These are phyloP conservation scores for Leptomonas pyrrhocoris DNA, from an alignment of 208 protist genomes.

Conservation along the genomic window DNA sequence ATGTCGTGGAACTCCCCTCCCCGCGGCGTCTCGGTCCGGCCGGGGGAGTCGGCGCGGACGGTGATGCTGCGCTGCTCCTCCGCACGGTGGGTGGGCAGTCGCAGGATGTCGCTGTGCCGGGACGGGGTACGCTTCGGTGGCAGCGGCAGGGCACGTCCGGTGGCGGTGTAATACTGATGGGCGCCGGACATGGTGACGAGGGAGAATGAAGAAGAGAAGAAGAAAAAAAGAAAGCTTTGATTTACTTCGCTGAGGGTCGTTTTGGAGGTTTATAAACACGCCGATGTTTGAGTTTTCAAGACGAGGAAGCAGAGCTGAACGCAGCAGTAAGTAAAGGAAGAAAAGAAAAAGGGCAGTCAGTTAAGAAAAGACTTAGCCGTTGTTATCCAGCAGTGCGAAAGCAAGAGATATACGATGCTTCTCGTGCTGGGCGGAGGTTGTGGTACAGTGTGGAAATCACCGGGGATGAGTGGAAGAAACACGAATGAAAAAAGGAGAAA, in stretches of 20 bases:
- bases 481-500: not conserved
- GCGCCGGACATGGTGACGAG: slow-evolving; percentile 44
- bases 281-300: too few species aligned
- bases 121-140: slow-evolving; percentile 58
- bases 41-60: slow-evolving; percentile 9
- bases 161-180: slow-evolving; percentile 48
- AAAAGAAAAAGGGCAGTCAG: too few species aligned
- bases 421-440: too few species aligned
- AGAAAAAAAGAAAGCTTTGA: not conserved
- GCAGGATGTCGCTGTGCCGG: slow-evolving; percentile 51
- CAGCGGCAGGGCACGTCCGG: slow-evolving; percentile 54
- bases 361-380: too few species aligned
- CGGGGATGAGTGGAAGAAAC: too few species aligned
- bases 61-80: slow-evolving; percentile 26
- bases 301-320: too few species aligned
- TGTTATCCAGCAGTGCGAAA: too few species aligned
- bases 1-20: slow-evolving; percentile 19
- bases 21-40: slow-evolving; percentile 14
- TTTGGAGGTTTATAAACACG: too few species aligned
- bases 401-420: too few species aligned
- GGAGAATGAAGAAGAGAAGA: slow-evolving; percentile 3
- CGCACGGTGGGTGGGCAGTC: slow-evolving; percentile 60
- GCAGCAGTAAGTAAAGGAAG: slow-evolving; percentile 5
- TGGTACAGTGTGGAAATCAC: too few species aligned
- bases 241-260: too few species aligned